Percentiles rank a stretch among this genome's conserved stretches.
phyloP scores from a whole-genome alignment of 805 yeast genomes.

The Metschnikowia proteae region DNA sequence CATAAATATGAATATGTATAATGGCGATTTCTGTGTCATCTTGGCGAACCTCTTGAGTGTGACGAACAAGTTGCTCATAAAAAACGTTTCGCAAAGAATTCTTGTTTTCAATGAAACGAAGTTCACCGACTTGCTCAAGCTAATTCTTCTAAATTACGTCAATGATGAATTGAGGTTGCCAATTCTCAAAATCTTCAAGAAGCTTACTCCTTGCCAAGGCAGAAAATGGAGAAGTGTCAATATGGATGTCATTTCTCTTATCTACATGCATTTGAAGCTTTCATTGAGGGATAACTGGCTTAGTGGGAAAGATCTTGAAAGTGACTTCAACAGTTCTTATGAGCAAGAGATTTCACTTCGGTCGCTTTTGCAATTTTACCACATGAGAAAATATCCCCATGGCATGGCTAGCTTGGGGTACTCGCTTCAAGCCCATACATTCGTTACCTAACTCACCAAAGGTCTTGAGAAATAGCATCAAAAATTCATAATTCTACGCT shows the following conservation, averaged over 20 bases:
- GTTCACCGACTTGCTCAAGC: conserved; percentile 60
- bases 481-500: too few relatives aligned
- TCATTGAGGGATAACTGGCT: conserved; percentile 84
- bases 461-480: not conserved
- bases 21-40: conserved; percentile 44
- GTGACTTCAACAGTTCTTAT: conserved; percentile 69
- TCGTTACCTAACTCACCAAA: not conserved
- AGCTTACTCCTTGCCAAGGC: conserved; percentile 85
- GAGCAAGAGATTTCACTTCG: conserved; percentile 84
- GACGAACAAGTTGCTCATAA: conserved; percentile 55
- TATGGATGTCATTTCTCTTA: conserved; percentile 89
- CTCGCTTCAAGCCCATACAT: conserved; percentile 3
- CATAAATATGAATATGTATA: conserved; percentile 27
- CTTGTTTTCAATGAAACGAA: conserved; percentile 58
- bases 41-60: conserved; percentile 51
- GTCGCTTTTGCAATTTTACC: conserved; percentile 73
- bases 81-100: conserved; percentile 67
- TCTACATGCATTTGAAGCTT: conserved; percentile 70
- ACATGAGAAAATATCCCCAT: conserved; percentile 51
- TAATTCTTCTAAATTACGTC: conserved; percentile 51
- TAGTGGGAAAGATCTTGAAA: conserved; percentile 71
- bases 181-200: conserved; percentile 68
- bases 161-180: conserved; percentile 64
- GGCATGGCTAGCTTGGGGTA: conserved; percentile 59
- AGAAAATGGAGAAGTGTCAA: conserved; percentile 90